Base-by-base conservation (phyloP, 140 eudicot genomes). In the Erigeron philadelphicus region DNA sequence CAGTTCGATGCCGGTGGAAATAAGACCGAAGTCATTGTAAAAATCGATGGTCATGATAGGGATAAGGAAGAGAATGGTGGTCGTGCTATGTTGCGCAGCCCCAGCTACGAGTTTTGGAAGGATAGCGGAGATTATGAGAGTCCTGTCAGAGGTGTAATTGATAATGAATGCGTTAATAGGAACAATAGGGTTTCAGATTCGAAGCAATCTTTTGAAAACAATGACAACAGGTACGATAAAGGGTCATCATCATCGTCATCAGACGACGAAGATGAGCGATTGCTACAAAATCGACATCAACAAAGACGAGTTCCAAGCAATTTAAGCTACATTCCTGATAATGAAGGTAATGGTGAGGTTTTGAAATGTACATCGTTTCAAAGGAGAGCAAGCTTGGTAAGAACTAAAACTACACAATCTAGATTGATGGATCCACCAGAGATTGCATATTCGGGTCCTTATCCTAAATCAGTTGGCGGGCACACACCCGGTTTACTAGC, bases 361-460 rank as follows among this genome's bases (percentile, higher is more conserved):
- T 66, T 89, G 67, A 84, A 67, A 67, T 86, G 96, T 66, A 83
- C 85, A 0, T 85, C 98, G n/a, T 71, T 81, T 55, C 94, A 87
- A 43, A 80, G 83, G 64, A 75, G 89, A 59, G 68, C 74, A 6
- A 84, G 88, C 68, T 13, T 74, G 61, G 47, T 74, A 44, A 70
- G 86, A 61, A 60, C 79, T 9, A 92, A 76, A 70, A 84, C 96
- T 7, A 50, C 72, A 7, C 84, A 74, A 62, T 92, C 98, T 0
- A 84, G 96, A 82, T 62, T 92, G 17, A 67, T 76, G 55, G 98
- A 92, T 66, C 90, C 88, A 1, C 86, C 90, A 0, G 81, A 76
- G 13, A 43, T 67, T 11, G 53, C 81, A 0, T 83, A 7, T 64
- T 46, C 81, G 11, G 57, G 77, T 16, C 63, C 64, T 3, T 64